Evolutionary conservation across 1,139 yeast genomes (phyloP).

Genomic region (Protomyces macrosporus): DNA sequence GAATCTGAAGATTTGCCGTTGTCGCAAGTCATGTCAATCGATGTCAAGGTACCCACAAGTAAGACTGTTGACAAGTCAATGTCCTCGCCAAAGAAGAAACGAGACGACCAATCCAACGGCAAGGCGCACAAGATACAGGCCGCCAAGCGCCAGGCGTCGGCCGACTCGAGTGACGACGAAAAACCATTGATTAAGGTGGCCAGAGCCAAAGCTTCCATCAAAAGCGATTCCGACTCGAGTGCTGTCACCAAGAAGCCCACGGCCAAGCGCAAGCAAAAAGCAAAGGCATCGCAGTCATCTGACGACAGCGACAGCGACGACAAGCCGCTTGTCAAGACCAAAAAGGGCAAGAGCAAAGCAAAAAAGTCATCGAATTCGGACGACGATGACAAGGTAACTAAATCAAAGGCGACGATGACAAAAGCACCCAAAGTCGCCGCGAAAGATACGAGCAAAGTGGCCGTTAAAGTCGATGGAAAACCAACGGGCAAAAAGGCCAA

Average conservation of each 20-base stretch:
- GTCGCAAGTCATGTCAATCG: not conserved
- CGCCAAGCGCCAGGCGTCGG: not conserved
- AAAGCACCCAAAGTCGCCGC: constrained; percentile 13
- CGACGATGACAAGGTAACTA: not conserved
- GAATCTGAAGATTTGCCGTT: not conserved
- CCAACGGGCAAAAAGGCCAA: constrained; percentile 20
- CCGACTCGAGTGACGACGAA: constrained; percentile 8
- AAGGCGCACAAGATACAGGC: not conserved
- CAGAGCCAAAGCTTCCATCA: not conserved
- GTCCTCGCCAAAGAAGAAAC: not conserved
- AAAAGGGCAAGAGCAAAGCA: not conserved
- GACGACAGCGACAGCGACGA: not conserved
- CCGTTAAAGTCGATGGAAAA: constrained; percentile 15
- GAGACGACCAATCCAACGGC: not conserved
- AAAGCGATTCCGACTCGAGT: constrained; percentile 11
- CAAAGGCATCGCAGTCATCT: not conserved
- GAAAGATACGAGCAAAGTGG: not conserved
- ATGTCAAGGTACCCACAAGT: not conserved
- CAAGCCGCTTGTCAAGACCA: not conserved
- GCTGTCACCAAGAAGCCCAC: not conserved
- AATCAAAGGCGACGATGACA: not conserved
- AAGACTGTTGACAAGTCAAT: not conserved
- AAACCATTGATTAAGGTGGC: constrained; percentile 1
- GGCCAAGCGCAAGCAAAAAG: not conserved
- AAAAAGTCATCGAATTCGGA: not conserved